Percentiles rank a stretch among this genome's conserved stretches.
phyloP scores from a whole-genome alignment of 1,139 yeast genomes.

The Suhomyces maxii region DNA sequence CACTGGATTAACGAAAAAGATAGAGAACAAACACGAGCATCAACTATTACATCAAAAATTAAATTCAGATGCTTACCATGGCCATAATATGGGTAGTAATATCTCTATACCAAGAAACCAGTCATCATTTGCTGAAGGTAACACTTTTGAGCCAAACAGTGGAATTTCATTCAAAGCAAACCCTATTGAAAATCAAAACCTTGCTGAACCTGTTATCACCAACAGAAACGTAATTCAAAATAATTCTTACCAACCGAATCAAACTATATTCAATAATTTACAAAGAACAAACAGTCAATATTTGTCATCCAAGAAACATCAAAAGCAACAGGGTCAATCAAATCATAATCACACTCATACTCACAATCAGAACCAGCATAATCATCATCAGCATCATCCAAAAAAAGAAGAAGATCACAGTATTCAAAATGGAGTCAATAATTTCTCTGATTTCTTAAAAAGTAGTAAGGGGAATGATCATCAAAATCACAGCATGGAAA shows the following conservation, averaged over 20 bases:
- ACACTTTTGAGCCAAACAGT: slow-evolving; percentile 25
- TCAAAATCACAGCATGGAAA: slow-evolving; percentile 34
- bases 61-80: slow-evolving; percentile 10
- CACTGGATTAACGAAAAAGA: slow-evolving; percentile 43
- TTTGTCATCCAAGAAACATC: slow-evolving; percentile 22
- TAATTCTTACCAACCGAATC: slow-evolving; percentile 46
- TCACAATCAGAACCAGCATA: neutral
- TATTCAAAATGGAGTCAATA: slow-evolving; percentile 27
- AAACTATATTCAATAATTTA: slow-evolving; percentile 45
- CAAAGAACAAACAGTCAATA: slow-evolving; percentile 43
- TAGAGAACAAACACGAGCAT: slow-evolving; percentile 24
- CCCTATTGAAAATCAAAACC: slow-evolving; percentile 25
- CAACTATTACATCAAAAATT: slow-evolving; percentile 13
- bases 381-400: neutral
- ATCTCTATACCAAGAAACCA: slow-evolving; percentile 12
- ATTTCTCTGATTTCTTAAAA: slow-evolving; percentile 34
- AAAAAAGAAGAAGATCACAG: neutral
- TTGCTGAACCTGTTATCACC: slow-evolving; percentile 40
- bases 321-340: neutral
- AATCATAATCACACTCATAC: neutral
- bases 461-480: slow-evolving; percentile 14
- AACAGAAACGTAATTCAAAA: slow-evolving; percentile 34
- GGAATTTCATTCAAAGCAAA: slow-evolving; percentile 43
- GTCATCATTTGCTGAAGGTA: slow-evolving; percentile 17
- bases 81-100: slow-evolving; percentile 1